Evolutionary conservation across 257 asterid species (phyloP).

Genomic region (Solanum commersonii): DNA sequence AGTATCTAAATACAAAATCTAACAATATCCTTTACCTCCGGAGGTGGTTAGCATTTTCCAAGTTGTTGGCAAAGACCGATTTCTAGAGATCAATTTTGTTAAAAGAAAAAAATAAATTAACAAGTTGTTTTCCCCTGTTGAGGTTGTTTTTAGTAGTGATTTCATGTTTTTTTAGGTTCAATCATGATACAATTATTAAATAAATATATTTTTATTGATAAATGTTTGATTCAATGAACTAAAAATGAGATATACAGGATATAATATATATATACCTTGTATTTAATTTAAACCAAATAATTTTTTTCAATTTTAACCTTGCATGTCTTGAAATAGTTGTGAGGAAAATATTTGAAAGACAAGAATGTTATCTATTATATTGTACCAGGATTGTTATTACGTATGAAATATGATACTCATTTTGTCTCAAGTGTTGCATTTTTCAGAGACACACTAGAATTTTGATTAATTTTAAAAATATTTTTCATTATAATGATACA

Average conservation of each 20-base stretch:
- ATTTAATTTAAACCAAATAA: not conserved
- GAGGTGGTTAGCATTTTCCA: no score
- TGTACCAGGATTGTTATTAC: not conserved
- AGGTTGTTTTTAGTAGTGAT: no score
- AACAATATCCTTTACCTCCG: no score
- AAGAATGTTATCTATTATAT: not conserved
- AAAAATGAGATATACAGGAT: no score
- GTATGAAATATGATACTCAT: not conserved
- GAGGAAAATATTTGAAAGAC: not conserved
- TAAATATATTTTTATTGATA: not conserved
- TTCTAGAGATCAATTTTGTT: no score
- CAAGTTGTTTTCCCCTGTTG: no score
- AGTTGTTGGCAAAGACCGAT: no score
- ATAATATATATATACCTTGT: not conserved
- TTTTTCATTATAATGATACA: not conserved
- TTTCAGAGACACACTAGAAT: not conserved
- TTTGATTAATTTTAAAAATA: not conserved
- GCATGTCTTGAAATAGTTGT: not conserved
- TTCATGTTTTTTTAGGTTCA: not conserved
- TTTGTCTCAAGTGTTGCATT: not conserved
- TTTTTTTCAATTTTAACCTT: not conserved
- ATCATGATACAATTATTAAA: not conserved
- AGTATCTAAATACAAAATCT: no score
- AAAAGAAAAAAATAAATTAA: no score
- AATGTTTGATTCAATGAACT: not conserved